Evolutionary conservation across 768 basidiomycete species (phyloP).

Genomic region (Omphalotus guepiniiformis): DNA sequence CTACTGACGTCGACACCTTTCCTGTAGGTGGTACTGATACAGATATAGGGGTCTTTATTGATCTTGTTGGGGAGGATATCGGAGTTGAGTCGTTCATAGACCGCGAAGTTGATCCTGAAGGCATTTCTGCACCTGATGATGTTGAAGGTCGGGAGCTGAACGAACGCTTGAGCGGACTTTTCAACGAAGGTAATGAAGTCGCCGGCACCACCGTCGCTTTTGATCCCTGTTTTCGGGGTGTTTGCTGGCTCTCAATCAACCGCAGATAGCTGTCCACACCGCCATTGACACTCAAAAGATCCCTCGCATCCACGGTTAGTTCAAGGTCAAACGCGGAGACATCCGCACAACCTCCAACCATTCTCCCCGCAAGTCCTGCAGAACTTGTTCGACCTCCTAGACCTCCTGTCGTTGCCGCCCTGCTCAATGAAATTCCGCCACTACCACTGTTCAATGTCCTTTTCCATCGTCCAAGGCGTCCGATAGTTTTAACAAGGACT

Average conservation of each 20-base stretch:
- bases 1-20: neutral
- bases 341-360: slow-evolving; percentile 35
- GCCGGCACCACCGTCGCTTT: neutral
- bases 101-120: neutral
- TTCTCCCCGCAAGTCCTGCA: slow-evolving; percentile 1
- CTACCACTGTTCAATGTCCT: slow-evolving; percentile 61
- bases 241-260: slow-evolving; percentile 39
- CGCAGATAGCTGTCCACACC: slow-evolving; percentile 66
- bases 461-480: slow-evolving; percentile 78
- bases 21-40: neutral
- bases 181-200: neutral
- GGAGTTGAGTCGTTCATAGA: neutral
- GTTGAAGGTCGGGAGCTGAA: too few relatives aligned
- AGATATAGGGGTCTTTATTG: neutral
- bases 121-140: too few relatives aligned
- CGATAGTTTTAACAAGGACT: slow-evolving; percentile 77
- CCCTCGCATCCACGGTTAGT: slow-evolving; percentile 45
- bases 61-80: too few relatives aligned
- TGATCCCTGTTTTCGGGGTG: neutral
- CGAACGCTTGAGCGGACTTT: neutral
- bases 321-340: slow-evolving; percentile 73
- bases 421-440: slow-evolving; percentile 9
- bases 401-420: slow-evolving; percentile 2
- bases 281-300: slow-evolving; percentile 56
- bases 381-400: neutral